These are phyloP conservation scores for Trichoderma sp. DNA, from an alignment of 2,329 filamentous ascomycete species.

Conservation along the genomic window DNA sequence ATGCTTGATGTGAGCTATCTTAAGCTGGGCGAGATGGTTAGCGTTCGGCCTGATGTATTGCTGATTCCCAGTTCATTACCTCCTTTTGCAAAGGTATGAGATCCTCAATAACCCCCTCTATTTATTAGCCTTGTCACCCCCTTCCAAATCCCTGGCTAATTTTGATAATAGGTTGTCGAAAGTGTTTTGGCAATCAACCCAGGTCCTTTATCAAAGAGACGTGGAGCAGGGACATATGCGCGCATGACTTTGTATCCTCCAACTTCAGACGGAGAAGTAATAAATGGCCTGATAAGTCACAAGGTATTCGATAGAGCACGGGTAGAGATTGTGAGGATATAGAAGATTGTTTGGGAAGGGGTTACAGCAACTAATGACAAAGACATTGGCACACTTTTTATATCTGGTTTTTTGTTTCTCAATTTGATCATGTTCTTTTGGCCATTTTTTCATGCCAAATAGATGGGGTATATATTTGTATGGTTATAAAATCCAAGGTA, in stretches of 20 bases:
- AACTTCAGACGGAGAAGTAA: constrained; percentile 55
- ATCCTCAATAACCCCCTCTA: neutral
- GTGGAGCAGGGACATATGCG: constrained; percentile 81
- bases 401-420: neutral
- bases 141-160: constrained; percentile 18
- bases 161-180: constrained; percentile 69
- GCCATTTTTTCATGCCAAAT: neutral
- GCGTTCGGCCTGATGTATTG: constrained; percentile 79
- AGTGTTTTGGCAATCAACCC: constrained; percentile 90
- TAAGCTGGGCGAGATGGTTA: constrained; percentile 87
- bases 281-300: constrained; percentile 62
- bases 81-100: constrained; percentile 78
- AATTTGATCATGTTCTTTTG: neutral
- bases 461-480: constrained; percentile 11
- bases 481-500: neutral
- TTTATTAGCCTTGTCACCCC: neutral
- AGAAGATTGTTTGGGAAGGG: constrained; percentile 21
- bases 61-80: constrained; percentile 78
- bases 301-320: constrained; percentile 77
- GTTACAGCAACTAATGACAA: neutral
- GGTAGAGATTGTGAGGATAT: constrained; percentile 83
- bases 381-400: neutral
- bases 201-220: constrained; percentile 79
- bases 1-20: constrained; percentile 80
- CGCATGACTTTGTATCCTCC: constrained; percentile 72